These are phyloP conservation scores for Backusella mclennaniae DNA, from an alignment of 192 early-diverging fungal species.

Conservation along the genomic window DNA sequence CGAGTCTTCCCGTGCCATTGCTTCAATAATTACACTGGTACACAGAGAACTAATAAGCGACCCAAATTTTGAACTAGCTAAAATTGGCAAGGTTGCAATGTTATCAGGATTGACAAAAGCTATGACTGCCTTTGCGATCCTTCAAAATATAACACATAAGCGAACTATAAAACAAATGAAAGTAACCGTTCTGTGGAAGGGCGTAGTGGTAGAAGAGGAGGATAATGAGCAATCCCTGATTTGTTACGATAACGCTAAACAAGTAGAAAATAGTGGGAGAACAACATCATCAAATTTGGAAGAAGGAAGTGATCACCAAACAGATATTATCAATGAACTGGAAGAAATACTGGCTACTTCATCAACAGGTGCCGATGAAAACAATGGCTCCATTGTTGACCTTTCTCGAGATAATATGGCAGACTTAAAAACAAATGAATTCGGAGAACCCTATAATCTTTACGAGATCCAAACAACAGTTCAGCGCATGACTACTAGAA, in stretches of 20 bases:
- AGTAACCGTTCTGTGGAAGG: slow-evolving; percentile 57
- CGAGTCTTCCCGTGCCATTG: slow-evolving; percentile 85
- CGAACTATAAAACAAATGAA: slow-evolving; percentile 46
- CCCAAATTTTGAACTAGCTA: slow-evolving; percentile 60
- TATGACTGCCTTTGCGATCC: slow-evolving; percentile 78
- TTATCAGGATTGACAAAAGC: slow-evolving; percentile 77
- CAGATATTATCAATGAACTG: slow-evolving; percentile 33
- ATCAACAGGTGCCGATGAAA: neutral
- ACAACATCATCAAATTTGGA: slow-evolving; percentile 5
- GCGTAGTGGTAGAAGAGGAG: slow-evolving; percentile 54
- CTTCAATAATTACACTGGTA: slow-evolving; percentile 75
- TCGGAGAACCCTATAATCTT: neutral
- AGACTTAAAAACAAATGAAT: neutral
- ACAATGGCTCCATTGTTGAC: neutral
- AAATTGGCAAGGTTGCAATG: slow-evolving; percentile 64
- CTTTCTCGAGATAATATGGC: neutral
- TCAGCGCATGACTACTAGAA: slow-evolving; percentile 23
- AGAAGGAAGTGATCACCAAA: slow-evolving; percentile 17
- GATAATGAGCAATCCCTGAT: slow-evolving; percentile 28
- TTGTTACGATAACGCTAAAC: slow-evolving; percentile 8
- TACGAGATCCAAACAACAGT: slow-evolving; percentile 36
- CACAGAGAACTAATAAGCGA: slow-evolving; percentile 70
- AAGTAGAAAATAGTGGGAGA: neutral
- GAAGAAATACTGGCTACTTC: slow-evolving; percentile 24
- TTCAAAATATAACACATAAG: slow-evolving; percentile 74